These are phyloP conservation scores for Penicillium maclennaniae DNA, from an alignment of 495 filamentous ascomycete genomes.

Conservation along the genomic window DNA sequence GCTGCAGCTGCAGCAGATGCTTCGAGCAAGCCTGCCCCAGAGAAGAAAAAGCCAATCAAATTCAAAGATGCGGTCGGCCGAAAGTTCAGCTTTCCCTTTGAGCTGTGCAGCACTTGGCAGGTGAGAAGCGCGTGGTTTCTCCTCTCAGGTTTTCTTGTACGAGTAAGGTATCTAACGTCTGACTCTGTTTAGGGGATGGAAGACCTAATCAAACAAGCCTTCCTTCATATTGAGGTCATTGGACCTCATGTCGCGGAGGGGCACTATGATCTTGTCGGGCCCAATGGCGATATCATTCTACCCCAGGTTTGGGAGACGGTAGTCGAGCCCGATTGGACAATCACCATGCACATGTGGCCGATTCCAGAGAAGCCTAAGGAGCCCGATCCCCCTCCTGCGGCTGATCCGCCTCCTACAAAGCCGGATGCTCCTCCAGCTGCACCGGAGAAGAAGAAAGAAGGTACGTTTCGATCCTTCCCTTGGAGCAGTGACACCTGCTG, in stretches of 20 bases:
- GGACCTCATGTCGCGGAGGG: conserved; percentile 79
- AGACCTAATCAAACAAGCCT: conserved; percentile 81
- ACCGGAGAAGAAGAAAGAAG: conserved; percentile 36
- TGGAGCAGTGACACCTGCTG: not conserved
- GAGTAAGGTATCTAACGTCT: conserved; percentile 7
- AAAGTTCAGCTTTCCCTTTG: conserved; percentile 82
- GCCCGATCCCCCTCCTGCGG: conserved; percentile 32
- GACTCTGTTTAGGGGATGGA: conserved; percentile 65
- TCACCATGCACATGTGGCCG: conserved; percentile 98
- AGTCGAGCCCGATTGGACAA: conserved; percentile 79
- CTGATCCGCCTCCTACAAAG: conserved; percentile 24
- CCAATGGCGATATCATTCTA: conserved; percentile 83
- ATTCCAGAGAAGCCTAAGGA: conserved; percentile 60
- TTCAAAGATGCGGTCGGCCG: conserved; percentile 85
- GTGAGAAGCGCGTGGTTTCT: conserved; percentile 43
- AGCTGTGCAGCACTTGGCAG: conserved; percentile 76
- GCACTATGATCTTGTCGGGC: conserved; percentile 80
- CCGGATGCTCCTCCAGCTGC: conserved; percentile 12
- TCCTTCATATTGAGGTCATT: conserved; percentile 77
- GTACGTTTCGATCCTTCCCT: conserved; percentile 14
- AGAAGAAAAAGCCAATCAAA: conserved; percentile 64
- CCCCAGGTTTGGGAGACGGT: conserved; percentile 84
- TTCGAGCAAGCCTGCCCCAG: conserved; percentile 30
- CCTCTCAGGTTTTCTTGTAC: not conserved
- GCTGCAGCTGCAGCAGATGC: conserved; percentile 14